phyloP scores from a whole-genome alignment of 2,329 filamentous ascomycete genomes.

The Beauveria medogensis region DNA sequence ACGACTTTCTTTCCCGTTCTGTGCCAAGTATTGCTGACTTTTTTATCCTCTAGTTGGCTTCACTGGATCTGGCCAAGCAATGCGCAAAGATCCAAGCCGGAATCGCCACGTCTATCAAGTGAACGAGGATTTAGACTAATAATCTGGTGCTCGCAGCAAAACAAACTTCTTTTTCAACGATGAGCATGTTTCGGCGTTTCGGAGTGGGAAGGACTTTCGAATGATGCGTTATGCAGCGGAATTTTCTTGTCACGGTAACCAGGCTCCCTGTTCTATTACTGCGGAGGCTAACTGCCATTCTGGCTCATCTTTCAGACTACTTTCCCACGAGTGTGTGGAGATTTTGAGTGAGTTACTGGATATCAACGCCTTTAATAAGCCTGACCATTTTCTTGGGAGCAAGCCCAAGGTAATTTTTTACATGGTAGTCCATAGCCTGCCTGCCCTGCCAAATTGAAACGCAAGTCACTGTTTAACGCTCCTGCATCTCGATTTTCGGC shows the following conservation, averaged over 20 bases:
- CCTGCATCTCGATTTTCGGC: slow-evolving; percentile 32
- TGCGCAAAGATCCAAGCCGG: slow-evolving; percentile 84
- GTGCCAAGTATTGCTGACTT: slow-evolving; percentile 12
- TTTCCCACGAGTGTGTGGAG: slow-evolving; percentile 1
- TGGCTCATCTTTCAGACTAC: slow-evolving; percentile 7
- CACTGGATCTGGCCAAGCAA: slow-evolving; percentile 86
- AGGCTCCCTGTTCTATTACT: slow-evolving; percentile 23
- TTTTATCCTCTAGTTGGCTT: slow-evolving; percentile 66
- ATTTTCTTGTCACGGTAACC: slow-evolving; percentile 22
- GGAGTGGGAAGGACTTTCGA: slow-evolving; percentile 3
- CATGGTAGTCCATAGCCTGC: neutral
- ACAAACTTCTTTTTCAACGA: slow-evolving; percentile 5
- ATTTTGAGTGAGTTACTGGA: neutral
- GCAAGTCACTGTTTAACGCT: slow-evolving; percentile 4
- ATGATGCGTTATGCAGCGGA: neutral
- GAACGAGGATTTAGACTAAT: slow-evolving; percentile 64
- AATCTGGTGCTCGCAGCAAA: slow-evolving; percentile 20
- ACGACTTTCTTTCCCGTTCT: neutral
- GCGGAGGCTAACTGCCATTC: slow-evolving; percentile 35
- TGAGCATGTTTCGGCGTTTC: slow-evolving; percentile 15
- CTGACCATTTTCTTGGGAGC: neutral
- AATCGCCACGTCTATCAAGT: slow-evolving; percentile 79
- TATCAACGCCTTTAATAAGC: neutral
- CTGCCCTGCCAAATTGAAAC: neutral
- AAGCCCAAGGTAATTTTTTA: neutral